phyloP scores from a whole-genome alignment of 768 basidiomycete genomes.

The Panellus pusillus region DNA sequence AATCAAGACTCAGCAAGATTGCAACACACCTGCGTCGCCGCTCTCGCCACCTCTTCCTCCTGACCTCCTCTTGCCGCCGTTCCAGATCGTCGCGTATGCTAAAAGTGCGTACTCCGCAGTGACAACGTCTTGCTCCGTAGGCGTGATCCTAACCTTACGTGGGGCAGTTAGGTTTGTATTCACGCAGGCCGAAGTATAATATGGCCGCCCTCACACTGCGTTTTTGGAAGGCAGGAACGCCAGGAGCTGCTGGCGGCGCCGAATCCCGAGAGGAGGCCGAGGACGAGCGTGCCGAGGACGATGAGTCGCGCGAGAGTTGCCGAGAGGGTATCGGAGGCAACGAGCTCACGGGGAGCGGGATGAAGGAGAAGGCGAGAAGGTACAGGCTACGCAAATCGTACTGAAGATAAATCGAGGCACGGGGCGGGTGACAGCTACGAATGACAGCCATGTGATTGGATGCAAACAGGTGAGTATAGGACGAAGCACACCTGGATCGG shows the following conservation, averaged over 20 bases:
- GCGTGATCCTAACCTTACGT: slow-evolving; percentile 30
- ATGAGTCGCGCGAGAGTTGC: slow-evolving; percentile 62
- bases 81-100: slow-evolving; percentile 61
- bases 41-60: slow-evolving; percentile 19
- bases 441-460: slow-evolving; percentile 6
- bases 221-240: slow-evolving; percentile 45
- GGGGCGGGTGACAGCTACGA: slow-evolving; percentile 17
- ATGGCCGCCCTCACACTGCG: slow-evolving; percentile 21
- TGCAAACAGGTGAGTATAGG: neutral
- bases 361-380: slow-evolving; percentile 59
- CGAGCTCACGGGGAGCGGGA: slow-evolving; percentile 62
- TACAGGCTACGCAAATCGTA: slow-evolving; percentile 55
- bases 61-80: slow-evolving; percentile 36
- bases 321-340: slow-evolving; percentile 41
- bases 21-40: slow-evolving; percentile 24
- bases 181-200: neutral
- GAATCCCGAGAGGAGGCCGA: slow-evolving; percentile 80
- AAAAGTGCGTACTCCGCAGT: slow-evolving; percentile 57
- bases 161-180: neutral
- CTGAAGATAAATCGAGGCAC: slow-evolving; percentile 40
- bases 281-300: slow-evolving; percentile 73
- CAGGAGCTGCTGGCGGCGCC: slow-evolving; percentile 72
- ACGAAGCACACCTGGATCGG: slow-evolving; percentile 27
- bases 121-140: slow-evolving; percentile 53
- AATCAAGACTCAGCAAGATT: neutral